A percentile compares a stretch with the other conserved stretches of the same genome.
Conservation (phyloP, 2,329 filamentous ascomycete species). For the Colletotrichum filicis region DNA sequence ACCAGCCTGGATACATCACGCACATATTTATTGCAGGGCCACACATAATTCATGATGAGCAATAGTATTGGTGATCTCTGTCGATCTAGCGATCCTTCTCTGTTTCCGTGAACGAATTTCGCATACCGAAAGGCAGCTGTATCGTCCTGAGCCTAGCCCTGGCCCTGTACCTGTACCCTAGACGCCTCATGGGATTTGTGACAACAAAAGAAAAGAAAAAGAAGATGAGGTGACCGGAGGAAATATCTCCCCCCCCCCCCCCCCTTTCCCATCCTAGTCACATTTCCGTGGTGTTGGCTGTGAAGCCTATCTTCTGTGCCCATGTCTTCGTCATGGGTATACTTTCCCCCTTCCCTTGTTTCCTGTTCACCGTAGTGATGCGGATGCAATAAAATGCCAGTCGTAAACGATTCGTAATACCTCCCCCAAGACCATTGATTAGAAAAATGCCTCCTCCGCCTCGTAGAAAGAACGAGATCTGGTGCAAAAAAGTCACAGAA, state of each 20-base stretch:
- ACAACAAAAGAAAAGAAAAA: background rate
- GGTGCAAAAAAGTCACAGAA: background rate
- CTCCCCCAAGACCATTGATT: background rate
- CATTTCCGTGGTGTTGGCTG: background rate
- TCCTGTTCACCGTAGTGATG: constrained; percentile 10
- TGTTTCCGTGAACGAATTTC: background rate
- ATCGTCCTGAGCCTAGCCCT: background rate
- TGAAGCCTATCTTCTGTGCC: constrained; percentile 18
- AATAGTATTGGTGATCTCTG: background rate
- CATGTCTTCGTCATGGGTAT: constrained; percentile 13
- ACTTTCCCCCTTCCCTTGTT: background rate
- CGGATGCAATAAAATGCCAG: constrained; percentile 9
- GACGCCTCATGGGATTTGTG: background rate
- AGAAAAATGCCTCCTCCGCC: background rate
- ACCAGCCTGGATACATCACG: background rate
- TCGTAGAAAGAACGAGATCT: background rate
- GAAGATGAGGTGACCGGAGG: too few species aligned
- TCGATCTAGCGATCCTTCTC: background rate
- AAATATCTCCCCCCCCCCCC: background rate
- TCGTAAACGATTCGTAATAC: background rate
- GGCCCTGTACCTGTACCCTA: background rate
- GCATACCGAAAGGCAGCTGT: background rate
- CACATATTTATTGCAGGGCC: background rate
- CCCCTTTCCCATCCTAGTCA: background rate
- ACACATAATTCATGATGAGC: background rate